Evolutionary conservation across 1,284 basidiomycete genomes (phyloP), one percentile per base, ranked within the genome.

Genomic region (Quambalaria eucalypti): DNA sequence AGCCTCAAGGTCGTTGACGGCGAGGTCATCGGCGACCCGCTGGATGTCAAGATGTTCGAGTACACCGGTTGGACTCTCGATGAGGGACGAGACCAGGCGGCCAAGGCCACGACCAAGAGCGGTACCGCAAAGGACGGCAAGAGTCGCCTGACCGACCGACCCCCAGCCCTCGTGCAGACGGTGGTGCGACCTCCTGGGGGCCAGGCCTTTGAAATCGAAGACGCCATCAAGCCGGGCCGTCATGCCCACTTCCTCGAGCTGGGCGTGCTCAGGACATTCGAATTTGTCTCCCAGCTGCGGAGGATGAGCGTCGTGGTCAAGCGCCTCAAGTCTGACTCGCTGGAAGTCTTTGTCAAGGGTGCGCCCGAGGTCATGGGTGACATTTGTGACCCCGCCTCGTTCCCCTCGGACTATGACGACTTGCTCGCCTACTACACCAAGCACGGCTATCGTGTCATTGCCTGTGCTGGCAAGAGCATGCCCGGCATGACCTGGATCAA

Each of bases 231-330:
- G 57, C 90, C 86, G 73, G 84, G 57, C n/a, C 66, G 93, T 85
- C 89, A 90, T 67, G 90, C 92, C 0, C 88, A 95, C 76, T 97
- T 95, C 78, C 80, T 98, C 26, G 95, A 98, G 77, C 79, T 75
- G 0, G 95, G 95, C 38, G 93, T 98, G 28, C 89, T 99, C 57
- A 82, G 92, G 36, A 90, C 88, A 1, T 99, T 95, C 69, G 95
- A 99, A 73, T 99, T 99, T 72, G 89, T 93, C 2, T 96, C 92
- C 1, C 80, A 87, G 4, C 81, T 98, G 21, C 83, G 95, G 31
- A 80, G 95, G 51, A 99, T 98, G 95, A 95, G 90, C 61, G 95
- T 98, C 28, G 84, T 99, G 54, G 93, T 97, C 68, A 98, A 97
- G 77, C 82, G 89, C 51, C 82, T 98, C 56, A 95, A 88, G 77